Evolutionary conservation across 164 flowering plant genomes (phyloP).

Genomic region (Nymphaea colorata): DNA sequence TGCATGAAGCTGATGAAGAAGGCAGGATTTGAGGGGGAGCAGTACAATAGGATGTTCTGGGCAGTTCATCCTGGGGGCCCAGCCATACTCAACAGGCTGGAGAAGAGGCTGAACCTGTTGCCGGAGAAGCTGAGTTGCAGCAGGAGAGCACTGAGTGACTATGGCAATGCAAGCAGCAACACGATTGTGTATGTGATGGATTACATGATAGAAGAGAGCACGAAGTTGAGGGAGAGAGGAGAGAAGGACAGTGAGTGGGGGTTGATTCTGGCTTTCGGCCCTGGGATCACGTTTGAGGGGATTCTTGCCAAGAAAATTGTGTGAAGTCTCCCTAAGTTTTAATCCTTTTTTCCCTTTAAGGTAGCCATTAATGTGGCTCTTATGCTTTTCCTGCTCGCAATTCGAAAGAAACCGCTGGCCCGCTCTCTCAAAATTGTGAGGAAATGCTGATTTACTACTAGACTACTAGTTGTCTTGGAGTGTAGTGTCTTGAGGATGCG

Average conservation of each 20-base stretch:
- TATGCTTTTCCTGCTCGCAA: no score
- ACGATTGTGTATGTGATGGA: constrained; percentile 90
- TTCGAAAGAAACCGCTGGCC: no score
- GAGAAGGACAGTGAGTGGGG: constrained; percentile 49
- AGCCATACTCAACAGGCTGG: constrained; percentile 74
- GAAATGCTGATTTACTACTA: no score
- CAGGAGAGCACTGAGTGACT: constrained; percentile 68
- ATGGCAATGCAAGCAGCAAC: constrained; percentile 90
- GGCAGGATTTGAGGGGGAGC: constrained; percentile 23
- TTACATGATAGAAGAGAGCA: constrained; percentile 68
- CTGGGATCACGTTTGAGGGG: constrained; percentile 87
- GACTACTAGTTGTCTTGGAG: no score
- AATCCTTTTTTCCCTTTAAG: no score
- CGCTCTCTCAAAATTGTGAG: background rate
- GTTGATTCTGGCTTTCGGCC: constrained; percentile 88
- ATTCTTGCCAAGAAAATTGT: constrained; percentile 56
- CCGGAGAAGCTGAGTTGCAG: constrained; percentile 73
- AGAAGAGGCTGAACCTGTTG: constrained; percentile 64
- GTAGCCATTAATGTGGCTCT: background rate
- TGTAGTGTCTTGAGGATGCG: no score
- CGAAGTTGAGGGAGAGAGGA: constrained; percentile 26
- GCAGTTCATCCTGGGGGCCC: constrained; percentile 97
- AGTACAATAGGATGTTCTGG: constrained; percentile 79
- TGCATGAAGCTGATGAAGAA: constrained; percentile 41
- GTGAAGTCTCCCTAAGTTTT: constrained; percentile 9